Conservation (phyloP, 371 early-diverging fungal species). For the Mycotypha africana region DNA sequence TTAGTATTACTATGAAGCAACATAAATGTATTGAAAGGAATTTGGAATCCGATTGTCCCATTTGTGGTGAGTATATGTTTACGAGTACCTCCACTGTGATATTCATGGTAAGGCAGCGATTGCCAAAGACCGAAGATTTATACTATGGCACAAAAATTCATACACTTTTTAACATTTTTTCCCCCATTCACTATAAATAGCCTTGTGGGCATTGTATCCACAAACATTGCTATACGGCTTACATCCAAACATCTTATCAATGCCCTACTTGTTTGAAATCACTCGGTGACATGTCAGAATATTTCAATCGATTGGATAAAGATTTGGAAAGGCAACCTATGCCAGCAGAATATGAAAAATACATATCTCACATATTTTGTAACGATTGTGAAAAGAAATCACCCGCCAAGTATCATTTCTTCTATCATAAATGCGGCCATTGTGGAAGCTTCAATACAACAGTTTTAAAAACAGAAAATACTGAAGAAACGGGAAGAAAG, state of each 20-base stretch:
- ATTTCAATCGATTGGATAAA: constrained; percentile 81
- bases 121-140: too few species aligned
- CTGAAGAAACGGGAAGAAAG: constrained; percentile 9
- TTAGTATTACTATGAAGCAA: constrained; percentile 65
- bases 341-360: constrained; percentile 85
- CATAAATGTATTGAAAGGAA: constrained; percentile 95
- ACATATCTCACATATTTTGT: constrained; percentile 76
- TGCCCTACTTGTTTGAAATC: constrained; percentile 97
- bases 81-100: constrained; percentile 78
- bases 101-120: constrained; percentile 91
- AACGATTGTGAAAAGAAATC: constrained; percentile 93
- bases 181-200: too few species aligned
- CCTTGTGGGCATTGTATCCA: constrained; percentile 97
- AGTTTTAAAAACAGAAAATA: constrained; percentile 60
- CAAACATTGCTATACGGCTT: constrained; percentile 76
- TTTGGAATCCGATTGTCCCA: constrained; percentile 91
- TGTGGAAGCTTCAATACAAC: constrained; percentile 94
- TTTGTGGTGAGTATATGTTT: constrained; percentile 97
- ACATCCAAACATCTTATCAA: constrained; percentile 85
- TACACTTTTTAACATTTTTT: neutral
- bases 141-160: too few species aligned
- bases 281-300: constrained; percentile 78
- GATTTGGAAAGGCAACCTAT: constrained; percentile 80
- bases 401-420: constrained; percentile 82
- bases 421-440: constrained; percentile 90